Base-by-base conservation (phyloP, 176 grass and related monocot species). In the Eragrostis nindensis region DNA sequence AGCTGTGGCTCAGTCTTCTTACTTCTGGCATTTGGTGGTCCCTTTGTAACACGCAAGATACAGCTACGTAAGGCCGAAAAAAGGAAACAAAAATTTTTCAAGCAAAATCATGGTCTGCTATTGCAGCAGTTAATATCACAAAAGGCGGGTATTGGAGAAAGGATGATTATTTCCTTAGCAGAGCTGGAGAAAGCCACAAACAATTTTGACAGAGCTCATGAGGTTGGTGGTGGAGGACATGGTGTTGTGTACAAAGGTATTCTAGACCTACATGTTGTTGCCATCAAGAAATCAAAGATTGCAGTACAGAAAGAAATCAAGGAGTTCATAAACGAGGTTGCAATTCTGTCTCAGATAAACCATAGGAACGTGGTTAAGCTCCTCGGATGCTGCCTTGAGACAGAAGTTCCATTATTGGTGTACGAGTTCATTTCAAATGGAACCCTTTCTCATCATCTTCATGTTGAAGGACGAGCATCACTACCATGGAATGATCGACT, bases 241-340 rank as follows among this genome's bases (percentile, higher is more conserved):
- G 91, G 91, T 0, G 17, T 57, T 0, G 88, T 91, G 2, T 91
- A 69, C 8, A 94, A 94, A 75, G 88, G 88, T 11, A 91, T 88
- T 19, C 13, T 94, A 9, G 68, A 84, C 32, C 42, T 88, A 0
- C 13, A 84, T 14, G 91, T 91, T 2, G 91, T 88, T n/a, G 87
- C 87, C 4, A 82, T 82, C 8, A 90, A 90, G 82, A 90, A 90
- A 67, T 86, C 78, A 29, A 90, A 90, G 25, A 86, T 86, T 4
- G 29, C 26, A 11, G 39, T 90, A 1, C 77, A 90, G 11, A 78
- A 57, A 68, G 73, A 90, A 80, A 90, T 86, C 0, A 15, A 82
- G 8, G 64, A 90, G 12, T 86, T 90, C 47, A 86, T 90, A 56
- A 89, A 89, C 69, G 81, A 89, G 48, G 63, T 82, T 65, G 40